phyloP scores from a whole-genome alignment of 805 yeast genomes.

The Sugiyamaella qingdaonensis region DNA sequence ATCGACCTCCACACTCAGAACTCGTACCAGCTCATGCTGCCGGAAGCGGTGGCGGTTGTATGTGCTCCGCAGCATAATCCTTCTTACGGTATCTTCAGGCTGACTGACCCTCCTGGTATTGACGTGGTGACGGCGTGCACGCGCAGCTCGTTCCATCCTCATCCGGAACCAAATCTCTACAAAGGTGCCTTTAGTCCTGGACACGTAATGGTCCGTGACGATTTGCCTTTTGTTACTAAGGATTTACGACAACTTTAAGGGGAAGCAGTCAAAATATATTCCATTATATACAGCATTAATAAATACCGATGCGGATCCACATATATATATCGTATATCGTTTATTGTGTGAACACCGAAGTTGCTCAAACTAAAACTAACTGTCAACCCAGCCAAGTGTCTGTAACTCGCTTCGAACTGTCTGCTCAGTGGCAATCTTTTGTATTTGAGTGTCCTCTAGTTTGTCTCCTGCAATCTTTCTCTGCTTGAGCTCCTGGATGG shows the following conservation, averaged over 20 bases:
- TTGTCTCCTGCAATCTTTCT: slow-evolving; percentile 80
- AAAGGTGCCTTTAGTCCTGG: slow-evolving; percentile 46
- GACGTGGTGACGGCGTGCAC: slow-evolving; percentile 50
- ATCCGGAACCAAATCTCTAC: slow-evolving; percentile 48
- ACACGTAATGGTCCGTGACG: slow-evolving; percentile 45
- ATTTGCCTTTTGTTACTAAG: slow-evolving; percentile 44
- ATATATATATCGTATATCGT: not conserved
- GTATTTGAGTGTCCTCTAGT: slow-evolving; percentile 87
- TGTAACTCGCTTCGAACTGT: slow-evolving; percentile 71
- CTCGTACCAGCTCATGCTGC: slow-evolving; percentile 64
- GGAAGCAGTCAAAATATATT: not conserved
- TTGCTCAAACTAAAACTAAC: not conserved
- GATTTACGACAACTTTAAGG: slow-evolving; percentile 41
- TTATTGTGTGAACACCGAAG: not conserved
- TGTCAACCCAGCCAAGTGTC: slow-evolving; percentile 66
- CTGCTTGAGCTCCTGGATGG: slow-evolving; percentile 86
- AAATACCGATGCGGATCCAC: slow-evolving; percentile 3
- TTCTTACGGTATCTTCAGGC: slow-evolving; percentile 52
- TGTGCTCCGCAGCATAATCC: slow-evolving; percentile 53
- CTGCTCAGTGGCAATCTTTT: slow-evolving; percentile 83
- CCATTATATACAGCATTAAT: slow-evolving; percentile 7
- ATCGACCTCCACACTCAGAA: slow-evolving; percentile 66
- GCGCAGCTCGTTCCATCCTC: slow-evolving; percentile 57
- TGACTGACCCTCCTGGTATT: slow-evolving; percentile 64
- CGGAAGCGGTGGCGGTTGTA: slow-evolving; percentile 65